phyloP scores from a whole-genome alignment of 78 protist genomes.

The Planoprotostelium fungivorum region DNA sequence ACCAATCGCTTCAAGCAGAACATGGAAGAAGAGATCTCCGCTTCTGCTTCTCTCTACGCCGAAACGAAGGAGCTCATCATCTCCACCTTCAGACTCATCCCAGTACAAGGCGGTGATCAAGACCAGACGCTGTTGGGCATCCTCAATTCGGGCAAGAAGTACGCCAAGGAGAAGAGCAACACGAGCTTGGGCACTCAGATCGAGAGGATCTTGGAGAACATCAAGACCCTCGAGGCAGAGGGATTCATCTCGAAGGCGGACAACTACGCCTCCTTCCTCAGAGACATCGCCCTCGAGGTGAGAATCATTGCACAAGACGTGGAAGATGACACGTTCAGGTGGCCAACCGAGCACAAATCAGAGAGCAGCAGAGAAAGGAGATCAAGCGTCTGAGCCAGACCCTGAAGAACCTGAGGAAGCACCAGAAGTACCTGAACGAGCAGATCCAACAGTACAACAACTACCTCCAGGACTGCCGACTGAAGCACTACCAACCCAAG shows the following conservation, averaged over 20 bases:
- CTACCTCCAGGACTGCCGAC: constrained; percentile 72
- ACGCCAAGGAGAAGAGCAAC: constrained; percentile 18
- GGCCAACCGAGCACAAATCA: constrained; percentile 67
- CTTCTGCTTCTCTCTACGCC: constrained; percentile 41
- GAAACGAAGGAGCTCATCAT: constrained; percentile 67
- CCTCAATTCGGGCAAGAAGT: constrained; percentile 8
- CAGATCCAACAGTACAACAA: constrained; percentile 63
- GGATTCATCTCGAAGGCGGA: constrained; percentile 47
- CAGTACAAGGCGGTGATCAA: not conserved
- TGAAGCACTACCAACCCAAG: constrained; percentile 64
- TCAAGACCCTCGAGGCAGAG: constrained; percentile 62
- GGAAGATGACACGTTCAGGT: too few relatives aligned
- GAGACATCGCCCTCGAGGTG: constrained; percentile 65
- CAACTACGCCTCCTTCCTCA: constrained; percentile 49
- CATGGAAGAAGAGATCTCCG: constrained; percentile 56
- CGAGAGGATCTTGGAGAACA: constrained; percentile 55
- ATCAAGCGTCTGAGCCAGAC: constrained; percentile 44
- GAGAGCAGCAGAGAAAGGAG: constrained; percentile 73
- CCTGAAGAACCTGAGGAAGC: constrained; percentile 45
- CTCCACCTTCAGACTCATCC: constrained; percentile 5
- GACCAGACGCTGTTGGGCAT: constrained; percentile 16
- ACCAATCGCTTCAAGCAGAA: constrained; percentile 65
- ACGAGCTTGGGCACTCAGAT: constrained; percentile 37
- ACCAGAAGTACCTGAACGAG: constrained; percentile 60
- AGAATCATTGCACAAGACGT: too few relatives aligned